Evolutionary conservation across 1,284 basidiomycete species (phyloP), one percentile per base, ranked within the genome.

Genomic region (Kalmanozyma brasiliensis): DNA sequence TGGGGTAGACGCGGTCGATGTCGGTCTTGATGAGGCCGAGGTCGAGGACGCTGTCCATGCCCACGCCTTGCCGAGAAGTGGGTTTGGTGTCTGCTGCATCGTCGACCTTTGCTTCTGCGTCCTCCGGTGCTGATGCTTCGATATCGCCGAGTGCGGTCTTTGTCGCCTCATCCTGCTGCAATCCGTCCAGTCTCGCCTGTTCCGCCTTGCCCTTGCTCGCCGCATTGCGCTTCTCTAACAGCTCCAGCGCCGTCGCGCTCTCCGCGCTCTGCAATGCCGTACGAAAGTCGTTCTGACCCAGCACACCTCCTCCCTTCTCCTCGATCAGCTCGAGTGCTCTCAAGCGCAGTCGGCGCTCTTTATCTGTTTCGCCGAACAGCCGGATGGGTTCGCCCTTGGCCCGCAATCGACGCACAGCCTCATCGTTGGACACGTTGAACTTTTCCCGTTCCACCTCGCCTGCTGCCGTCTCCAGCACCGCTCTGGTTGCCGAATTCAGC

Each of bases 1-100:
- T 86, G 1, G 96, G 96, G 81, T 99, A 98, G 22, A 98, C 85
- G 83, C 92, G 96, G 84, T 94, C 91, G n/a, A 93, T 91, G 81
- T 98, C 92, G 19, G 88, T 89, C 85, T 94, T 95, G 82, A 98
- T 84, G 46, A 98, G 86, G 8, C 84, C 85, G 24, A 98, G 83
- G 41, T 82, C 79, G 14, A 82, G 68, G 11, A 80, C 43, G 16
- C 55, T 61, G 23, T 75, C 42, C 80, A 82, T 82, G 10, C 79
- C 79, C 8, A 79, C 67, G 14, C 78, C 79, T 48, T 77, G 72
- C n/a, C 68, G 41, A 2, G 16, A 10, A 4, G 46, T 30, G 4
- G 62, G 1, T 23, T 47, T 52, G 19, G 62, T 32, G n/a, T 38
- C 42, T 13, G 43, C 22, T 7, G 52, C 44, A 8, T 22, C 38